Evolutionary conservation across 768 basidiomycete genomes (phyloP).

Genomic region (Tulasnella sp.): DNA sequence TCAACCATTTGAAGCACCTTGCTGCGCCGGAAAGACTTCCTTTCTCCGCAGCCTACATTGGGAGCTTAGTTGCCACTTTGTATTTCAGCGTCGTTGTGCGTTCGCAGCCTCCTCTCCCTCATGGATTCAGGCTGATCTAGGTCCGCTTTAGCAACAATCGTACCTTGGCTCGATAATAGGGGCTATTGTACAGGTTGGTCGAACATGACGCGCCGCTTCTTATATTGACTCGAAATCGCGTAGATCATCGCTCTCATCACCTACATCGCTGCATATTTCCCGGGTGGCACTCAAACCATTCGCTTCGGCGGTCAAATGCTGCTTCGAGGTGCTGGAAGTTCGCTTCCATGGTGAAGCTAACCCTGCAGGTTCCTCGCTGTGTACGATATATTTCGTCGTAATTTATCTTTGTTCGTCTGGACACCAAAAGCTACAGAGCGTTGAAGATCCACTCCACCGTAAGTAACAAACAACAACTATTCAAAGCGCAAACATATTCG

Average conservation of each 20-base stretch:
- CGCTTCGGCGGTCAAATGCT: conserved; percentile 76
- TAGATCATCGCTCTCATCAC: conserved; percentile 78
- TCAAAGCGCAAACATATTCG: neutral
- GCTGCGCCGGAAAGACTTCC: conserved; percentile 35
- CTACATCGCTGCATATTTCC: conserved; percentile 94
- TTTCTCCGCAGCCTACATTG: conserved; percentile 69
- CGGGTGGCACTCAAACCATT: conserved; percentile 77
- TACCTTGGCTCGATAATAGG: conserved; percentile 82
- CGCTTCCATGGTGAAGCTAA: conserved; percentile 64
- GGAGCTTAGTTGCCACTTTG: conserved; percentile 77
- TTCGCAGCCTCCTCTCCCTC: conserved; percentile 23
- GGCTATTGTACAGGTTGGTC: conserved; percentile 69
- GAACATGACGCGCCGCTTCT: neutral
- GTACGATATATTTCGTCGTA: neutral
- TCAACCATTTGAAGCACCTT: conserved; percentile 85
- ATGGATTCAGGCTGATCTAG: neutral
- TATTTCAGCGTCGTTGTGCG: conserved; percentile 88
- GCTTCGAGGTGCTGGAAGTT: conserved; percentile 74
- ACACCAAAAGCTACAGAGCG: neutral
- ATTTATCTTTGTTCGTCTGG: neutral
- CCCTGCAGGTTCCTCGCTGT: neutral
- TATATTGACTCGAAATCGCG: neutral
- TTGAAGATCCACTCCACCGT: neutral
- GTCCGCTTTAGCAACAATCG: conserved; percentile 61
- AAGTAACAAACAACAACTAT: neutral